Base-by-base conservation (phyloP, 2,329 filamentous ascomycete genomes). In the Metarhizium guizhouense region DNA sequence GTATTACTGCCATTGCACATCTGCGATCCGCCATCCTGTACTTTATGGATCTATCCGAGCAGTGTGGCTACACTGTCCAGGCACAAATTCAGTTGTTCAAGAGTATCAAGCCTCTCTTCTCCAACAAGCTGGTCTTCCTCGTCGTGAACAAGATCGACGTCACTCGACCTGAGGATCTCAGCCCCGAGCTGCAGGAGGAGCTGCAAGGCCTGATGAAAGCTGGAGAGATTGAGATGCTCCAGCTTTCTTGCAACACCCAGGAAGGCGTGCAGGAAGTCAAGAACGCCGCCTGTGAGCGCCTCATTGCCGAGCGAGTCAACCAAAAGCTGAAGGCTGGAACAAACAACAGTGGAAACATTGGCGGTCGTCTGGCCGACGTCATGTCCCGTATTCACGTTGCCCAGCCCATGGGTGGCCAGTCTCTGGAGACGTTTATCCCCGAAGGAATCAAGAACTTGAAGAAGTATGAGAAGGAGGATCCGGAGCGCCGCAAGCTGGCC, bases 101-200 rank as follows among this genome's bases (percentile, higher is more conserved):
- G 77, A 95, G 88, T 72, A 96, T 97, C 74, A 95, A 95, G 76
- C 94, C 94, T 36, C 80, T 99, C 25, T 99, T 99, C 70, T 86
- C 91, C 54, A 96, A 97, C 78, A 97, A 97, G 77, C 82, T 97
- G 51, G 93, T 97, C 48, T 97, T 96, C 70, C 82, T 99, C 56
- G 90, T 97, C 56, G 82, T 97, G 74, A 99, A 99, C 85, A 99
- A 99, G 81, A 96, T 96, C 63, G 94, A 99, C 71, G 83, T 97
- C 57, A 84, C 87, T 68, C 83, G 85, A 57, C 91, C 92, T 1
- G 90, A 96, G 67, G 91, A 97, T 67, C 76, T 99, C 42, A 88
- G 94, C 61, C 75, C 83, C 6, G 88, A 89, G 64, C 84, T 86
- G 29, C 87, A 93, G 69, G 82, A 84, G 55, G 82, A 93, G 67